Conservation (phyloP, 805 yeast species). For the Scheffersomyces lignosus region DNA sequence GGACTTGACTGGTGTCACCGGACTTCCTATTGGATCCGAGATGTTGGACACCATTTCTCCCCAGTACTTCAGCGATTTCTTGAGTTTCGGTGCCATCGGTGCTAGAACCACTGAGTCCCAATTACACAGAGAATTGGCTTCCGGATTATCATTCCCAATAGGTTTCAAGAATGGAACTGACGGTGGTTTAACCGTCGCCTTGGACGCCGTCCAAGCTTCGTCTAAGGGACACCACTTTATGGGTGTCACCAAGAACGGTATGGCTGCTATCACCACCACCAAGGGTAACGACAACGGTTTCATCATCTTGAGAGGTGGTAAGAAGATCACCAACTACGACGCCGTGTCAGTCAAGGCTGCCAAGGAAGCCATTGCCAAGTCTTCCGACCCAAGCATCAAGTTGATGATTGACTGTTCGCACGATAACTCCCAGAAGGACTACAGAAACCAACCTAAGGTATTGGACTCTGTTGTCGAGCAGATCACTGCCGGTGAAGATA, state of each 20-base stretch:
- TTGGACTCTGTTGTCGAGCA: constrained; percentile 79
- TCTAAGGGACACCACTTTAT: constrained; percentile 91
- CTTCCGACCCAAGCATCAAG: constrained; percentile 49
- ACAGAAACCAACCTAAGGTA: constrained; percentile 94
- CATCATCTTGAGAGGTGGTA: constrained; percentile 94
- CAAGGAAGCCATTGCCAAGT: constrained; percentile 53
- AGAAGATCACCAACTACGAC: constrained; percentile 87
- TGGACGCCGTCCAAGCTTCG: constrained; percentile 93
- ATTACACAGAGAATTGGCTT: constrained; percentile 93
- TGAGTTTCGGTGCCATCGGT: constrained; percentile 97
- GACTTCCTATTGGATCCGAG: constrained; percentile 94
- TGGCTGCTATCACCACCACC: constrained; percentile 94
- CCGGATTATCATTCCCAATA: constrained; percentile 95
- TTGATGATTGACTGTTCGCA: constrained; percentile 98
- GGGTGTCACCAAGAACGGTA: constrained; percentile 93
- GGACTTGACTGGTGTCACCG: constrained; percentile 66
- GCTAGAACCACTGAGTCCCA: constrained; percentile 99
- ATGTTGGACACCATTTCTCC: constrained; percentile 98
- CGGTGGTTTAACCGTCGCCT: constrained; percentile 90
- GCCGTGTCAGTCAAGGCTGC: constrained; percentile 69
- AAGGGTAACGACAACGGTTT: constrained; percentile 91
- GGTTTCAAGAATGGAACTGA: constrained; percentile 99
- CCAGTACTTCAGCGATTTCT: constrained; percentile 87
- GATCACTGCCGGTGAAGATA: constrained; percentile 74
- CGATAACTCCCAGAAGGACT: constrained; percentile 94